These are phyloP conservation scores for Trichothecium sympodiale DNA, from an alignment of 2,329 filamentous ascomycete species.

Conservation along the genomic window DNA sequence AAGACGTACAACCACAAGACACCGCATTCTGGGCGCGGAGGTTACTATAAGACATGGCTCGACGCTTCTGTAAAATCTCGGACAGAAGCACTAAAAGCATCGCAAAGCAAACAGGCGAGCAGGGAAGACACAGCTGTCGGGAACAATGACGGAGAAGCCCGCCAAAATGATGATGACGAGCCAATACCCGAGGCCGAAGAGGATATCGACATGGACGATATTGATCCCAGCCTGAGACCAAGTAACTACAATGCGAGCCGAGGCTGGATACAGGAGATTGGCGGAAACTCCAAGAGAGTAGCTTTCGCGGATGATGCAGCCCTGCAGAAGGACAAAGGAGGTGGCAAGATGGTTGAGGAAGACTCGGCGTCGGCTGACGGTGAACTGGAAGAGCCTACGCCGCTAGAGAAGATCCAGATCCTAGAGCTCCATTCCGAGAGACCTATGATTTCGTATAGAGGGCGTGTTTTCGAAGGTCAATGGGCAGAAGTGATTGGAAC, in stretches of 20 bases:
- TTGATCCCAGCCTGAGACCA: constrained; percentile 2
- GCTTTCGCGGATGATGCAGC: constrained; percentile 1
- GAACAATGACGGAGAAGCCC: background rate
- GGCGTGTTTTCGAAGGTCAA: constrained; percentile 64
- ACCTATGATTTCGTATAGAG: constrained; percentile 71
- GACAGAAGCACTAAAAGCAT: background rate
- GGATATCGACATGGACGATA: constrained; percentile 1
- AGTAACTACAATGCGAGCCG: background rate
- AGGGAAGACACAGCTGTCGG: constrained; percentile 1
- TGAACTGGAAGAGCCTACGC: constrained; percentile 6
- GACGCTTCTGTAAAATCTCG: background rate
- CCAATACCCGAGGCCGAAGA: background rate
- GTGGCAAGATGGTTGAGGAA: constrained; percentile 8
- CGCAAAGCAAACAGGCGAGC: background rate
- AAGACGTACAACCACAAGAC: constrained; percentile 30
- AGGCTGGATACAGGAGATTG: background rate
- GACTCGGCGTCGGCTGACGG: constrained; percentile 1
- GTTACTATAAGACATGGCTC: constrained; percentile 30
- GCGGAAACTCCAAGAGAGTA: background rate
- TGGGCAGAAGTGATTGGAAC: constrained; percentile 83
- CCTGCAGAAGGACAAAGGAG: constrained; percentile 3
- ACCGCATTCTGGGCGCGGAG: constrained; percentile 27
- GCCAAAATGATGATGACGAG: constrained; percentile 3
- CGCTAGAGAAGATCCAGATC: constrained; percentile 53
- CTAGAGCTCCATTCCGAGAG: constrained; percentile 68